Evolutionary conservation across 2,329 filamentous ascomycete species (phyloP).

Genomic region (Hypoxylon sp.): DNA sequence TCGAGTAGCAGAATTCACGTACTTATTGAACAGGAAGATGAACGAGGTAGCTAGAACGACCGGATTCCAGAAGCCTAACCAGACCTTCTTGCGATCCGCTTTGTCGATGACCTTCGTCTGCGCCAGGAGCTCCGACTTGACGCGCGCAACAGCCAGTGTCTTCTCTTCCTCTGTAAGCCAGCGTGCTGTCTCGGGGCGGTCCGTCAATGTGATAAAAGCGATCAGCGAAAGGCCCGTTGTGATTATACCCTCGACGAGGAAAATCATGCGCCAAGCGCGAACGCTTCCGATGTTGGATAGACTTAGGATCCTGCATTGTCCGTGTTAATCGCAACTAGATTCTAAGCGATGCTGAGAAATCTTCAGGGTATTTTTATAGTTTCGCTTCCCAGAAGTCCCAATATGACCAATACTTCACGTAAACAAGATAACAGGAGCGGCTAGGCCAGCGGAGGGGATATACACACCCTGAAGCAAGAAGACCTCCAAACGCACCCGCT

Average conservation of each 20-base stretch:
- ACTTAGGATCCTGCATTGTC: conserved; percentile 63
- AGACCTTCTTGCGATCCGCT: conserved; percentile 69
- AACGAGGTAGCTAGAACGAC: conserved; percentile 54
- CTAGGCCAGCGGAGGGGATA: neutral
- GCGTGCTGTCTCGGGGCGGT: conserved; percentile 74
- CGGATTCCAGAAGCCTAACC: conserved; percentile 73
- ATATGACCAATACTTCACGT: neutral
- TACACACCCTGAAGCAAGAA: conserved; percentile 66
- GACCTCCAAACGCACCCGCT: conserved; percentile 77
- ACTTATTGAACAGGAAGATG: conserved; percentile 50
- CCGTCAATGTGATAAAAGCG: conserved; percentile 73
- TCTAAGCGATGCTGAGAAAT: no score
- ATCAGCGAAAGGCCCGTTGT: conserved; percentile 66
- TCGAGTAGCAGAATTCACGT: neutral
- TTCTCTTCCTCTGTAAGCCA: conserved; percentile 77
- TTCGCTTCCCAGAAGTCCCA: neutral
- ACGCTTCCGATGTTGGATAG: conserved; percentile 63
- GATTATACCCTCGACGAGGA: conserved; percentile 64
- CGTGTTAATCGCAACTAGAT: neutral
- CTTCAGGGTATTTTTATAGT: neutral
- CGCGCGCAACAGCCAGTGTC: conserved; percentile 72
- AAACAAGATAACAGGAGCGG: no score
- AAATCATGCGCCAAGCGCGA: conserved; percentile 50
- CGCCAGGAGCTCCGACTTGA: conserved; percentile 76
- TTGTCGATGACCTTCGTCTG: conserved; percentile 73